Base-by-base conservation (phyloP, 345 rosid species). In the Heritiera littoralis region DNA sequence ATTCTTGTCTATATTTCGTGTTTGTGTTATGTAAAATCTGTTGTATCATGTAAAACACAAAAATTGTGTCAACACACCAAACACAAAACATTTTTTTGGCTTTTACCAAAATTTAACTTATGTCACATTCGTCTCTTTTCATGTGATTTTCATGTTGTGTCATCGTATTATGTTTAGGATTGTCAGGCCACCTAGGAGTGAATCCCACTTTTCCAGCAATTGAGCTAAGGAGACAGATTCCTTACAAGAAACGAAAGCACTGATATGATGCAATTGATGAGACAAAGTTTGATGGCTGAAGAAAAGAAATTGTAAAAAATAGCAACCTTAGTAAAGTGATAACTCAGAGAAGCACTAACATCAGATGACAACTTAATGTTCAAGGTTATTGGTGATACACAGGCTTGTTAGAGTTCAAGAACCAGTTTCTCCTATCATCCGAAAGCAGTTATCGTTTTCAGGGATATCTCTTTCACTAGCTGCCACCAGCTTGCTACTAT, bases 381-480 rank as follows among this genome's bases (percentile, higher is more conserved):
- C 58, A 60, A 54, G 45, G 14, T n/a, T 7, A 17, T 9, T 45
- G 35, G 15, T 30, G 65, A 54, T 66, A 63, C 17, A 13, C 51
- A 9, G 35, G 28, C 67, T 49, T 55, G 45, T 54, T 38, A 35
- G 17, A 59, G 51, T 41, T 52, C n/a, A 54, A 78, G 52, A 64
- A 66, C 9, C 51, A 30, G 46, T 66, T 77, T 63, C 48, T 11
- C 58, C 32, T 45, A 13, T 17, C 11, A 52, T 78, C 66, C 65
- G 23, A 49, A 78, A 43, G 45, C 79, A 73, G 32, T 73, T 72
- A 59, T n/a, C 56, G 10, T 63, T 63, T 72, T n/a, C 68, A 49
- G 71, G 45, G 43, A 56, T 75, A 55, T 41, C 52, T 58, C 55
- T 38, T 60, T n/a, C 69, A 43, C 74, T 49, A 43, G 30, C 64